These are phyloP conservation scores for Fusarium robinianum DNA, from an alignment of 2,329 filamentous ascomycete genomes.

Conservation along the genomic window DNA sequence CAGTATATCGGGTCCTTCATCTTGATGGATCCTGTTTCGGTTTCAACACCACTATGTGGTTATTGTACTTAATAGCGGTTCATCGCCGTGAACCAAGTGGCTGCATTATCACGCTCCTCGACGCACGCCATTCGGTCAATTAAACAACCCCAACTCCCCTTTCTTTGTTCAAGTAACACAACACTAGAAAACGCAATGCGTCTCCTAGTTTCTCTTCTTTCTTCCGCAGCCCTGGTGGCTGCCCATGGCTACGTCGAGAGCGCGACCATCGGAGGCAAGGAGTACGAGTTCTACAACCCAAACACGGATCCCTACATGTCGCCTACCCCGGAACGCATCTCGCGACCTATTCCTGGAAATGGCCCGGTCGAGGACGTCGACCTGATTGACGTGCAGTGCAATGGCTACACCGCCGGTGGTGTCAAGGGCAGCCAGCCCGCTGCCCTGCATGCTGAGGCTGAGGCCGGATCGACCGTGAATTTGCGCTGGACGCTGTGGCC, in stretches of 20 bases:
- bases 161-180: constrained; percentile 1
- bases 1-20: constrained; percentile 11
- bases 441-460: constrained; percentile 55
- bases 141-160: too few relatives aligned
- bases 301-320: constrained; percentile 50
- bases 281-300: constrained; percentile 43
- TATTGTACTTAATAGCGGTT: constrained; percentile 19
- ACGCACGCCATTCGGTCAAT: constrained; percentile 4
- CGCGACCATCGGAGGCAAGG: constrained; percentile 48
- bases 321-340: constrained; percentile 56
- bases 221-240: constrained; percentile 46
- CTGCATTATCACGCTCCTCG: constrained; percentile 15
- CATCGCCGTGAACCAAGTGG: background rate
- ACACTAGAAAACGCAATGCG: constrained; percentile 24
- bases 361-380: constrained; percentile 60
- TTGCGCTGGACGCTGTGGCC: constrained; percentile 60
- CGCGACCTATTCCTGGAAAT: constrained; percentile 61
- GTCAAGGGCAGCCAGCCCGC: constrained; percentile 55
- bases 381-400: constrained; percentile 60
- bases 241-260: constrained; percentile 56
- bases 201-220: constrained; percentile 35
- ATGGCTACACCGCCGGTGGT: constrained; percentile 55
- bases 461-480: constrained; percentile 57
- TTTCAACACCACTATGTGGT: background rate
- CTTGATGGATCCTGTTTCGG: constrained; percentile 6